These are phyloP conservation scores for Quercus dentata DNA, from an alignment of 306 rosid genomes.

Conservation along the genomic window DNA sequence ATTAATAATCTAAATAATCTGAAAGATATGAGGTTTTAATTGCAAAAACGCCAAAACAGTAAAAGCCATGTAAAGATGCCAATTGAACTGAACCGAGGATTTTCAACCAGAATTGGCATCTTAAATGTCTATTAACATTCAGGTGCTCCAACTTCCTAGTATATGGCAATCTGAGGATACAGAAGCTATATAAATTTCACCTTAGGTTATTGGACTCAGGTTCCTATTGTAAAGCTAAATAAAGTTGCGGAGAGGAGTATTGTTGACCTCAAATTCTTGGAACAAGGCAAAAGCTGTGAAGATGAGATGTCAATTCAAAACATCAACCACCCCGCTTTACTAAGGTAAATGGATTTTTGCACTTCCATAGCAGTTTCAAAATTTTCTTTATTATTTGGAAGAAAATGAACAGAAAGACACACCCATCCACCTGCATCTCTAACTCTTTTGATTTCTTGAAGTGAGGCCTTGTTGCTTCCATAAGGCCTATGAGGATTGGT, in stretches of 20 bases:
- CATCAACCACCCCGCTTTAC: background rate
- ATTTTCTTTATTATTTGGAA: background rate
- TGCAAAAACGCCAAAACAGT: background rate
- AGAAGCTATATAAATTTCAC: background rate
- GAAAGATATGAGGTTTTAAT: background rate
- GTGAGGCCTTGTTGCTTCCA: constrained; percentile 76
- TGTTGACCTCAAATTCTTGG: background rate
- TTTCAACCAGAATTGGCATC: background rate
- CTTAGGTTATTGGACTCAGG: background rate
- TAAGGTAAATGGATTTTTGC: background rate
- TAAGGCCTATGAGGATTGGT: constrained; percentile 90
- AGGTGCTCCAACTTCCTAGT: constrained; percentile 4
- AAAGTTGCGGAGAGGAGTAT: background rate
- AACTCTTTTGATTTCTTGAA: constrained; percentile 89
- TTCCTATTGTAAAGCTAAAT: background rate
- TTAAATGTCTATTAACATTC: constrained; percentile 3
- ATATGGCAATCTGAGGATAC: background rate
- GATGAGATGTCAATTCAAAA: background rate
- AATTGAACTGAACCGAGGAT: constrained; percentile 1
- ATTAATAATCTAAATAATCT: background rate
- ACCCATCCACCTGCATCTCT: constrained; percentile 99
- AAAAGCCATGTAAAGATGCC: constrained; percentile 1
- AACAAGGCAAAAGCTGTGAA: background rate
- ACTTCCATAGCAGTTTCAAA: background rate
- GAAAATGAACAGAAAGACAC: constrained; percentile 67